These are phyloP conservation scores for Xylaria scruposa DNA, from an alignment of 495 filamentous ascomycete genomes.

Conservation along the genomic window DNA sequence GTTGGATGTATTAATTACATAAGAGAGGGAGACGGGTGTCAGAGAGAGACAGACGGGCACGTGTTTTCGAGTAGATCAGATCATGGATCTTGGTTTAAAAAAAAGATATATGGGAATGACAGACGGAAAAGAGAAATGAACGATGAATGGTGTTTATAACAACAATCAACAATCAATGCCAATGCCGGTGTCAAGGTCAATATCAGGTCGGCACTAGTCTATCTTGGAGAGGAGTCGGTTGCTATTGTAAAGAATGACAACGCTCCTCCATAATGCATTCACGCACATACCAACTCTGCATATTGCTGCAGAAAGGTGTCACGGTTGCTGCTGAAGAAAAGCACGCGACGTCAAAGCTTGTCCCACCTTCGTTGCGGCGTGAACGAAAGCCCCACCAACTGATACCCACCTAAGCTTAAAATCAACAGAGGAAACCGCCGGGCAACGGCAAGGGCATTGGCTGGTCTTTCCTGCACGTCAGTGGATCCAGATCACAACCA, in stretches of 20 bases:
- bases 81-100: background rate
- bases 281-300: background rate
- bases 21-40: slow-evolving; percentile 16
- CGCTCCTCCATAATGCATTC: slow-evolving; percentile 1
- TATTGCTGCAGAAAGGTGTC: background rate
- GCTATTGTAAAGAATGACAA: slow-evolving; percentile 1
- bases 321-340: slow-evolving; percentile 16
- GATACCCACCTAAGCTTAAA: slow-evolving; percentile 34
- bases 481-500: slow-evolving; percentile 31
- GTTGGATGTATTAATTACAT: slow-evolving; percentile 8
- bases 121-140: slow-evolving; percentile 9
- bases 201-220: background rate
- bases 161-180: slow-evolving; percentile 19
- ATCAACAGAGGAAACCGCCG: slow-evolving; percentile 57
- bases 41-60: slow-evolving; percentile 6
- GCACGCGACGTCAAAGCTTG: slow-evolving; percentile 17
- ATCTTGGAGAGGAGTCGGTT: slow-evolving; percentile 3
- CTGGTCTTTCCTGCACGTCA: slow-evolving; percentile 2
- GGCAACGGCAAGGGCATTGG: slow-evolving; percentile 56
- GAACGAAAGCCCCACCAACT: slow-evolving; percentile 32
- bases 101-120: slow-evolving; percentile 14
- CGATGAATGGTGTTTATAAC: slow-evolving; percentile 15
- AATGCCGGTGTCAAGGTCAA: slow-evolving; percentile 11
- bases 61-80: background rate
- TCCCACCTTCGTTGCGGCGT: slow-evolving; percentile 16